Evolutionary conservation across 2,329 filamentous ascomycete genomes (phyloP).

Genomic region (Epichloe gansuensis): DNA sequence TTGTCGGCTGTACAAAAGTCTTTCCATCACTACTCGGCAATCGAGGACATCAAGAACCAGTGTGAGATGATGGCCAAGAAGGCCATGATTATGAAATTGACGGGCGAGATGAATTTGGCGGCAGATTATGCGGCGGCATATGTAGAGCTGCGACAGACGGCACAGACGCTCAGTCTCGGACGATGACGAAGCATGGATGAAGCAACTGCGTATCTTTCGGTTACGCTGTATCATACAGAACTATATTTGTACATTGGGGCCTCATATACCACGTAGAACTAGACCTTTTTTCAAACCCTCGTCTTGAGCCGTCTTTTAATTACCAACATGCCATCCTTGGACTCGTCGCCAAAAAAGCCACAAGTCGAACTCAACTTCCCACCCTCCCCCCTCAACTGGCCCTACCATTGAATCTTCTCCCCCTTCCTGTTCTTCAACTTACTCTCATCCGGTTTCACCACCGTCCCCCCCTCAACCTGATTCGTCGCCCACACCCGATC

Average conservation of each 20-base stretch:
- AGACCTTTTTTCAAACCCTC: neutral
- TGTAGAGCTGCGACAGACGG: slow-evolving; percentile 38
- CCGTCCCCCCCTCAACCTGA: slow-evolving; percentile 11
- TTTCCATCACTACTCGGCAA: slow-evolving; percentile 48
- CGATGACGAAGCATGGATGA: neutral
- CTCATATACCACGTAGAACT: neutral
- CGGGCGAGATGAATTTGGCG: slow-evolving; percentile 49
- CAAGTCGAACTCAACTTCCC: neutral
- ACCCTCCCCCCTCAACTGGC: neutral
- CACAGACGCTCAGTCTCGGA: slow-evolving; percentile 18
- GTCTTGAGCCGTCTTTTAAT: neutral
- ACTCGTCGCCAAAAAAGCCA: neutral
- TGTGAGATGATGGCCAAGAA: slow-evolving; percentile 76
- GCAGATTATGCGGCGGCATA: slow-evolving; percentile 57
- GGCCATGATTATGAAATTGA: slow-evolving; percentile 58
- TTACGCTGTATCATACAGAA: neutral
- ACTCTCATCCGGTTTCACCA: slow-evolving; percentile 12
- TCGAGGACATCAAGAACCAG: slow-evolving; percentile 54
- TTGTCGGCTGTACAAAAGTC: slow-evolving; percentile 49
- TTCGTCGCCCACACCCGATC: slow-evolving; percentile 90
- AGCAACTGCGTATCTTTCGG: neutral
- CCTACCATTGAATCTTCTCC: slow-evolving; percentile 25
- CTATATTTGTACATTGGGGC: neutral
- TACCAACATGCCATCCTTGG: too few relatives aligned
- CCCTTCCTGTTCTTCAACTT: slow-evolving; percentile 25